Conservation (phyloP, 441 rosid genomes). For the Bocquillonia castaneifolia region DNA sequence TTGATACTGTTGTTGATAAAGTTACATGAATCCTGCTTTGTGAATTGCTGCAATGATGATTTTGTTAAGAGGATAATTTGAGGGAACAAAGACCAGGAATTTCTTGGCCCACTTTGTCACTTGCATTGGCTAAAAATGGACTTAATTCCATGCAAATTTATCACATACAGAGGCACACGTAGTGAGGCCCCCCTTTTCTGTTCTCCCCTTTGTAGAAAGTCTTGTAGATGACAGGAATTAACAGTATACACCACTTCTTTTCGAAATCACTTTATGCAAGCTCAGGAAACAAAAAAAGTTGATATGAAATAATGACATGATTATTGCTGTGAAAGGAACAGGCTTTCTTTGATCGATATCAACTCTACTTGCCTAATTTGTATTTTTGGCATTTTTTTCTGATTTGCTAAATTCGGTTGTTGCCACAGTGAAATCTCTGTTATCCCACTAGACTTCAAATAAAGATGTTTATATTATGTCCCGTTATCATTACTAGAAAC, state of each 20-base stretch:
- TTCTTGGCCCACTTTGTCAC: background rate
- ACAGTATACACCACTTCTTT: conserved; percentile 34
- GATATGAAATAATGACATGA: conserved; percentile 13
- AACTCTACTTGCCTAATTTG: background rate
- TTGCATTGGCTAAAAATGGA: conserved; percentile 1
- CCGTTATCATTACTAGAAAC: background rate
- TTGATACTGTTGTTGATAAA: background rate
- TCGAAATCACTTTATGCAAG: background rate
- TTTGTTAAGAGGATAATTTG: background rate
- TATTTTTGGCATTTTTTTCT: conserved; percentile 16
- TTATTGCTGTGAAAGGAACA: conserved; percentile 16
- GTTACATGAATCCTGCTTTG: background rate
- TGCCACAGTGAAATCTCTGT: conserved; percentile 3
- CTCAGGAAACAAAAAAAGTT: background rate
- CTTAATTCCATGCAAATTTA: background rate
- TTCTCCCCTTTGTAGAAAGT: conserved; percentile 2
- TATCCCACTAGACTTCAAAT: background rate
- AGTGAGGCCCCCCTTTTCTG: background rate
- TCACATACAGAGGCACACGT: background rate
- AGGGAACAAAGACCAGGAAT: background rate
- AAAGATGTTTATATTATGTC: background rate
- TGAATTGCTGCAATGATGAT: conserved; percentile 2
- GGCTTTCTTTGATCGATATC: background rate
- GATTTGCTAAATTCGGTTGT: conserved; percentile 7
- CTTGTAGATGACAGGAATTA: conserved; percentile 18